A percentile compares a stretch with the other conserved stretches of the same genome.
phyloP scores from a whole-genome alignment of 768 basidiomycete genomes.

The Agrocybe praecox region DNA sequence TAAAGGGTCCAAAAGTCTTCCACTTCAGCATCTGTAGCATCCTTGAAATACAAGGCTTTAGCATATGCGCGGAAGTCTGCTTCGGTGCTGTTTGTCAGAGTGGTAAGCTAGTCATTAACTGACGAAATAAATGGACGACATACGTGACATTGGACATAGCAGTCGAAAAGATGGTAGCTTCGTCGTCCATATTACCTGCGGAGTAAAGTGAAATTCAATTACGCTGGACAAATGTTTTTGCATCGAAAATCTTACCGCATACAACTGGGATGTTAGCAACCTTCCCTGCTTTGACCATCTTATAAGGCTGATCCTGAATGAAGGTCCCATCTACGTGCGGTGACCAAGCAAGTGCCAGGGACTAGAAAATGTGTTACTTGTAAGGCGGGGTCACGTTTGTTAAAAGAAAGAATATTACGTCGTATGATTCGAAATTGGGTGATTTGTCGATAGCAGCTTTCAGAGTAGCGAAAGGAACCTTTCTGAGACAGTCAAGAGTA shows the following conservation, averaged over 20 bases:
- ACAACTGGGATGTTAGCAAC: slow-evolving; percentile 54
- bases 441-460: slow-evolving; percentile 30
- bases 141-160: slow-evolving; percentile 4
- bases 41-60: slow-evolving; percentile 16
- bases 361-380: slow-evolving; percentile 23
- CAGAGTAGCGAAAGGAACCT: slow-evolving; percentile 29
- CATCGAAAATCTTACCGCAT: slow-evolving; percentile 20
- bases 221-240: not conserved
- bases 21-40: slow-evolving; percentile 19
- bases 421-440: slow-evolving; percentile 19
- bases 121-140: not conserved
- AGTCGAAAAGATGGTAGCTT: slow-evolving; percentile 53
- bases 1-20: slow-evolving; percentile 30
- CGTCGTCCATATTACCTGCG: slow-evolving; percentile 55
- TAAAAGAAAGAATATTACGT: not conserved
- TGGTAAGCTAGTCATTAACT: not conserved
- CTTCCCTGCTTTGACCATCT: slow-evolving; percentile 41
- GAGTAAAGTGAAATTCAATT: not conserved
- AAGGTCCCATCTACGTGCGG: slow-evolving; percentile 55
- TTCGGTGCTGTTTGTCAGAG: not conserved
- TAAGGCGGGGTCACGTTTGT: not conserved
- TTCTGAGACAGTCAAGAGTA: slow-evolving; percentile 46
- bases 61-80: slow-evolving; percentile 2
- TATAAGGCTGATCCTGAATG: slow-evolving; percentile 43
- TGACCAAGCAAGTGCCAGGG: slow-evolving; percentile 42